Percentiles rank a stretch among this genome's conserved stretches.
Conservation (phyloP, 2,329 filamentous ascomycete species). For the Aspergillus bombycis region DNA sequence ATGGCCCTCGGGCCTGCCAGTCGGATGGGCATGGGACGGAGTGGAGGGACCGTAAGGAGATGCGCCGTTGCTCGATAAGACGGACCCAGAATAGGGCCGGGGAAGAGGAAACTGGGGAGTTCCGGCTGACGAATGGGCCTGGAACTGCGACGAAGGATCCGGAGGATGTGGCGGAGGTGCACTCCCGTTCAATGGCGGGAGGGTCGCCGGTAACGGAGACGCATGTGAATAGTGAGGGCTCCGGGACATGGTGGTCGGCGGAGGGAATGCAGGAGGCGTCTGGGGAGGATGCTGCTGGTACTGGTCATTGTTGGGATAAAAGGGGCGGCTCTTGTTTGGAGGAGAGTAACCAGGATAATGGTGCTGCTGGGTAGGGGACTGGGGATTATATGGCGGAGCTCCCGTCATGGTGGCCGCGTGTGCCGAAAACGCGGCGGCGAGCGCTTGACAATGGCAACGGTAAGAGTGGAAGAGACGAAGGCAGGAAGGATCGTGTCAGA, state of each 20-base stretch:
- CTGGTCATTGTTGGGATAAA: constrained; percentile 48
- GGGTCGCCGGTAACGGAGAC: constrained; percentile 43
- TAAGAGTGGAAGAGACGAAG: constrained; percentile 12
- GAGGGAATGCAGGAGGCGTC: constrained; percentile 45
- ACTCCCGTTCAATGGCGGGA: constrained; percentile 45
- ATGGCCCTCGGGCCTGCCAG: constrained; percentile 39
- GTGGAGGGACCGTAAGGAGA: constrained; percentile 41
- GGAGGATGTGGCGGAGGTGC: constrained; percentile 34
- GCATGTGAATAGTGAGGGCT: constrained; percentile 47
- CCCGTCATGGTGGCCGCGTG: constrained; percentile 46
- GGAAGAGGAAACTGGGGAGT: constrained; percentile 38
- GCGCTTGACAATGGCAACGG: constrained; percentile 13
- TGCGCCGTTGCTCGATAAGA: constrained; percentile 40
- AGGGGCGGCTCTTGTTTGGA: constrained; percentile 44
- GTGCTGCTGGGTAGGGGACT: constrained; percentile 49
- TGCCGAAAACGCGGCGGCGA: constrained; percentile 33
- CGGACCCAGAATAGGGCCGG: constrained; percentile 38
- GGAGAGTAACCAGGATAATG: constrained; percentile 48
- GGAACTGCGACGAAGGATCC: constrained; percentile 41
- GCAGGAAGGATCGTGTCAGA: constrained; percentile 14
- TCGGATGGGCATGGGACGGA: constrained; percentile 47
- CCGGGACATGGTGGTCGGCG: constrained; percentile 37
- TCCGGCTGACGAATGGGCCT: constrained; percentile 34
- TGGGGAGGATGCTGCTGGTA: constrained; percentile 47
- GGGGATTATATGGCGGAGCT: constrained; percentile 48